phyloP scores from a whole-genome alignment of 257 asterid species.

The Scutellaria baicalensis region DNA sequence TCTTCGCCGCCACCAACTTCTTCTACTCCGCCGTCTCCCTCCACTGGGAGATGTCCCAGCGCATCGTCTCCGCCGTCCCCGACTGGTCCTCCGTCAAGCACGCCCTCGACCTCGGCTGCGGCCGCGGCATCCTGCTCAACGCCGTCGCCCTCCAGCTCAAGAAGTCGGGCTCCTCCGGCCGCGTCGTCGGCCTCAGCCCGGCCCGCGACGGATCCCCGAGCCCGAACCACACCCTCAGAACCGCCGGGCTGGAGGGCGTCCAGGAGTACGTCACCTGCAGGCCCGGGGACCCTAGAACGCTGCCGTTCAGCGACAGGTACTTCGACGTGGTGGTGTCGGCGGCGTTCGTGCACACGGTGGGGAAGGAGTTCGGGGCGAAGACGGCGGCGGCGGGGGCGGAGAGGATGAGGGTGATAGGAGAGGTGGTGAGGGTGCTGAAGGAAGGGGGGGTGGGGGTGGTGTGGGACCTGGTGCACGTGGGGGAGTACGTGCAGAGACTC shows the following conservation, averaged over 20 bases:
- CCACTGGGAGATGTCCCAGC: constrained; percentile 92
- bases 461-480: constrained; percentile 89
- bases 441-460: constrained; percentile 81
- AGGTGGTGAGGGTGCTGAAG: constrained; percentile 79
- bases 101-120: constrained; percentile 94
- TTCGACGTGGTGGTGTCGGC: constrained; percentile 98
- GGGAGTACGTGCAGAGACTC: constrained; percentile 76
- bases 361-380: constrained; percentile 75
- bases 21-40: constrained; percentile 83
- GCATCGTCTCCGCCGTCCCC: constrained; percentile 66
- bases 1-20: constrained; percentile 73
- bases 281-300: constrained; percentile 76
- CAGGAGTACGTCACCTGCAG: constrained; percentile 96
- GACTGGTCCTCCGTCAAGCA: constrained; percentile 89
- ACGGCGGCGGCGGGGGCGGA: constrained; percentile 89
- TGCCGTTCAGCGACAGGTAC: constrained; percentile 72
- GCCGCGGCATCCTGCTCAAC: constrained; percentile 85
- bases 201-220: constrained; percentile 14
- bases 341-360: constrained; percentile 80
- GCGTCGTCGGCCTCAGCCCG: constrained; percentile 86
- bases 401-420: constrained; percentile 75
- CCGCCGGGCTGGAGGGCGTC: constrained; percentile 85
- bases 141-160: constrained; percentile 90
- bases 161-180: constrained; percentile 84
- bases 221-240: constrained; percentile 55